Evolutionary conservation across 2,329 filamentous ascomycete genomes (phyloP), one percentile per base, ranked within the genome.

Genomic region (Emmonsiellopsis sp.): DNA sequence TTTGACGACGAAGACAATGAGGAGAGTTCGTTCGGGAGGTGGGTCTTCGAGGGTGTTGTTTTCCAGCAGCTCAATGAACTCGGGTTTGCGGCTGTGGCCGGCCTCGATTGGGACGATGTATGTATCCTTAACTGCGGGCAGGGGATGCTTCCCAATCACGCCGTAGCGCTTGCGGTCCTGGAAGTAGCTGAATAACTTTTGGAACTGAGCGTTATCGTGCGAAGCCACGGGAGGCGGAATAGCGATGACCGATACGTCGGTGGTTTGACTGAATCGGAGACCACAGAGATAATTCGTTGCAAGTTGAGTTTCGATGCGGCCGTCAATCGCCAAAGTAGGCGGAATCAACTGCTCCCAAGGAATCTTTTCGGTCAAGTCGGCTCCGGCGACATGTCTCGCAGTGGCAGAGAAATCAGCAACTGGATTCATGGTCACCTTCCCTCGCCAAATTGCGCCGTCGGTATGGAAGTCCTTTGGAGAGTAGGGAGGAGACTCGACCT

Each of bases 221-320:
- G 74, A 69, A 4, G 83, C 76, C 21, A 85, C 82, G 1, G 83
- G 80, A 1, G 79, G 75, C 14, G 79, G 79, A 36, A 97, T 72
- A 44, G 83, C 82, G 17, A 94, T 81, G 21, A 97, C 87, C 1
- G 89, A 80, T 5, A 98, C 83, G 63, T 97, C 93, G 2, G 88
- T 91, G 49, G 84, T 84, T 51, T 81, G 80, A 65, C 86, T 92
- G 68, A 88, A 94, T 10, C 89, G 83, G 56, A 97, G 77, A 49
- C 88, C 84, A 65, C 89, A 93, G 0, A 98, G 83, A 63, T 98
- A 98, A 56, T 94, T 88, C 53, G 90, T 89, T 9, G 92, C 93
- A 58, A 86, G 86, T 55, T 86, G 80, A 60, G 88, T 83, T 50
- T 87, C 82, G 55, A 98, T 93, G 14, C 93, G 63, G 8, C 72